Evolutionary conservation across 495 filamentous ascomycete genomes (phyloP).

Genomic region (Clavariopsis aquatica): DNA sequence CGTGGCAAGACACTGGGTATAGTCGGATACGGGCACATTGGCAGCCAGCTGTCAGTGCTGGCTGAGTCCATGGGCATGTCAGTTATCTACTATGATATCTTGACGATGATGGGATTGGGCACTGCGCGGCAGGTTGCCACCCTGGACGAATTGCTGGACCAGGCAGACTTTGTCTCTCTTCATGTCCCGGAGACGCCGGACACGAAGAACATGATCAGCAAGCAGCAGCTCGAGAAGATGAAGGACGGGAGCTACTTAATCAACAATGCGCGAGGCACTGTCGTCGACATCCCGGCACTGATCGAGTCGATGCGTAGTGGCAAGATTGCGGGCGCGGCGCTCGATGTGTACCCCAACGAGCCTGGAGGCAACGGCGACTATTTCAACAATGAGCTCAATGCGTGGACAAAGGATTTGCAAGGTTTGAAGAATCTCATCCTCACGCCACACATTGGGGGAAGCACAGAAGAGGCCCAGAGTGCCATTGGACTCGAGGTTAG

Average conservation of each 20-base stretch:
- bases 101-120: conserved; percentile 91
- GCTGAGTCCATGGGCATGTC: conserved; percentile 97
- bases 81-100: conserved; percentile 92
- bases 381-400: conserved; percentile 82
- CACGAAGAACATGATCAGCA: conserved; percentile 85
- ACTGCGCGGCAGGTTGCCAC: conserved; percentile 78
- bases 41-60: conserved; percentile 92
- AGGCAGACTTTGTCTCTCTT: conserved; percentile 86
- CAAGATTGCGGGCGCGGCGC: conserved; percentile 88
- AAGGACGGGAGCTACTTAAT: conserved; percentile 89
- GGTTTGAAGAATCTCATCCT: conserved; percentile 89
- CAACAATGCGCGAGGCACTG: conserved; percentile 90
- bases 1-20: conserved; percentile 97
- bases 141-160: conserved; percentile 70
- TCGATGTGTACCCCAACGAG: conserved; percentile 96
- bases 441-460: conserved; percentile 94
- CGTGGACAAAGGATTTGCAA: conserved; percentile 83
- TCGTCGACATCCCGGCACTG: conserved; percentile 91
- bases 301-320: conserved; percentile 84
- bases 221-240: conserved; percentile 79
- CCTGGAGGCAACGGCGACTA: conserved; percentile 92
- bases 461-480: conserved; percentile 95
- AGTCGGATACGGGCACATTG: conserved; percentile 97
- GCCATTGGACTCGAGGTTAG: conserved; percentile 94
- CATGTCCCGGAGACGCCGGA: conserved; percentile 94